Percentiles rank a stretch among this genome's conserved stretches.
Evolutionary conservation across 2,329 filamentous ascomycete genomes (phyloP).

Genomic region (Zasmidium angulare): DNA sequence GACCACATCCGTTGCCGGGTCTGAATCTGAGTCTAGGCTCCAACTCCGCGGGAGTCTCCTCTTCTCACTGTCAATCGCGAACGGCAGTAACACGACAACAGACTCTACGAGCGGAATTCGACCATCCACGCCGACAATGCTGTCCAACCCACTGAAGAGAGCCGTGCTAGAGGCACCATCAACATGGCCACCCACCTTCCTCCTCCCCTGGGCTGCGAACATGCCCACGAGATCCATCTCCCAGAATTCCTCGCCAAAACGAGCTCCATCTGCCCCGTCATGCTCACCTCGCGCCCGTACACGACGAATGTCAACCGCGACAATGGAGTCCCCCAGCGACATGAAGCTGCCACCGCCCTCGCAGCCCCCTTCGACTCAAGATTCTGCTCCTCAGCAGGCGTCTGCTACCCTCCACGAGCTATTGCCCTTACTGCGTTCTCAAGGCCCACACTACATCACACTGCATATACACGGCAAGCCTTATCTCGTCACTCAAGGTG

Average conservation of each 20-base stretch:
- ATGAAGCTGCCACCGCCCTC: not conserved
- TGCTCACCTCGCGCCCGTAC: not conserved
- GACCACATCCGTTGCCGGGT: no score
- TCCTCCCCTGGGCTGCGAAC: slow-evolving; percentile 52
- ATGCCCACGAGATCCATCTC: slow-evolving; percentile 39
- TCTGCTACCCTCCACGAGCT: slow-evolving; percentile 60
- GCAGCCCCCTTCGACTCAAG: not conserved
- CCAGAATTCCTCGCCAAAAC: slow-evolving; percentile 12
- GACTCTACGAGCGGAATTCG: no score
- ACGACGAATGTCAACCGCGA: not conserved
- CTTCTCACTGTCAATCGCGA: not conserved
- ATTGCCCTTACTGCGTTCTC: slow-evolving; percentile 69
- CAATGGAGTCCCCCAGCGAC: not conserved
- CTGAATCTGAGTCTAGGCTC: not conserved
- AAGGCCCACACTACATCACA: slow-evolving; percentile 75
- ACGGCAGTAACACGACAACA: no score
- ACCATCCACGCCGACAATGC: slow-evolving; percentile 30
- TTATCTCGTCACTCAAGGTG: slow-evolving; percentile 69
- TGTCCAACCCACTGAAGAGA: slow-evolving; percentile 59
- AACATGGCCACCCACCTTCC: slow-evolving; percentile 52
- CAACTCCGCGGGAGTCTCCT: not conserved
- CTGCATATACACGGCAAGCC: slow-evolving; percentile 76
- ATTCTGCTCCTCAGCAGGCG: not conserved
- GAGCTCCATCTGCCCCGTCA: not conserved
- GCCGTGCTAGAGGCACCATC: slow-evolving; percentile 61